Conservation (phyloP, 2,329 filamentous ascomycete genomes). For the Exophiala dermatitidis region DNA sequence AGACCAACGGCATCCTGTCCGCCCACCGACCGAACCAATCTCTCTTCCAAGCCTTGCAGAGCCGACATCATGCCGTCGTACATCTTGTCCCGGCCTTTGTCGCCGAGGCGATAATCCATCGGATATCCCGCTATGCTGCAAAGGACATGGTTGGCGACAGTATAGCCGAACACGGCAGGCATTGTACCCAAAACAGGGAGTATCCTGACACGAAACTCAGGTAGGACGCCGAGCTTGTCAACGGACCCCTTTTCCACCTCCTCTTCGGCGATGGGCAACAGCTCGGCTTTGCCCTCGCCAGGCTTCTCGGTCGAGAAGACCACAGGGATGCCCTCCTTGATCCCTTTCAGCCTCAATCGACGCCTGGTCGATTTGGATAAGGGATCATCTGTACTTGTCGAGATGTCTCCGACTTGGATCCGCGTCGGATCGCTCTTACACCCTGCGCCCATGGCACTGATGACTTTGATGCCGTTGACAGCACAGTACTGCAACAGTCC, state of each 20-base stretch:
- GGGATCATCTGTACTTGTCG: slow-evolving; percentile 76
- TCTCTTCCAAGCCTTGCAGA: slow-evolving; percentile 73
- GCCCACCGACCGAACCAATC: slow-evolving; percentile 50
- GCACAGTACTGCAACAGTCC: slow-evolving; percentile 82
- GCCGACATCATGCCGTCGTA: slow-evolving; percentile 75
- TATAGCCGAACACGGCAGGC: slow-evolving; percentile 92
- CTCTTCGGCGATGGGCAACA: slow-evolving; percentile 79
- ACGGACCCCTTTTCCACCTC: slow-evolving; percentile 82
- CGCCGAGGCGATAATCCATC: slow-evolving; percentile 65
- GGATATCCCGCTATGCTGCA: slow-evolving; percentile 76
- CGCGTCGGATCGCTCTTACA: slow-evolving; percentile 83
- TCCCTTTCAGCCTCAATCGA: slow-evolving; percentile 65
- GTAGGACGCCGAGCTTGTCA: slow-evolving; percentile 76
- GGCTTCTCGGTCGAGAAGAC: slow-evolving; percentile 90
- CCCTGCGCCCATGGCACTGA: slow-evolving; percentile 92
- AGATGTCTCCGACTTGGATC: slow-evolving; percentile 87
- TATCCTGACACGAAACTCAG: slow-evolving; percentile 91
- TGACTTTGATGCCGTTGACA: slow-evolving; percentile 67
- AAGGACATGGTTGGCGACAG: slow-evolving; percentile 86
- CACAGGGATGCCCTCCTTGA: slow-evolving; percentile 78
- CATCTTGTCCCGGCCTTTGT: slow-evolving; percentile 81
- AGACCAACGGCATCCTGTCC: slow-evolving; percentile 58
- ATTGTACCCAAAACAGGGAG: slow-evolving; percentile 91
- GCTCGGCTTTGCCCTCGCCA: slow-evolving; percentile 80
- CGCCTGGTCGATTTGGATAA: slow-evolving; percentile 78